These are phyloP conservation scores for Theileria orientalis DNA, from an alignment of 169 alveolate genomes.

Conservation along the genomic window DNA sequence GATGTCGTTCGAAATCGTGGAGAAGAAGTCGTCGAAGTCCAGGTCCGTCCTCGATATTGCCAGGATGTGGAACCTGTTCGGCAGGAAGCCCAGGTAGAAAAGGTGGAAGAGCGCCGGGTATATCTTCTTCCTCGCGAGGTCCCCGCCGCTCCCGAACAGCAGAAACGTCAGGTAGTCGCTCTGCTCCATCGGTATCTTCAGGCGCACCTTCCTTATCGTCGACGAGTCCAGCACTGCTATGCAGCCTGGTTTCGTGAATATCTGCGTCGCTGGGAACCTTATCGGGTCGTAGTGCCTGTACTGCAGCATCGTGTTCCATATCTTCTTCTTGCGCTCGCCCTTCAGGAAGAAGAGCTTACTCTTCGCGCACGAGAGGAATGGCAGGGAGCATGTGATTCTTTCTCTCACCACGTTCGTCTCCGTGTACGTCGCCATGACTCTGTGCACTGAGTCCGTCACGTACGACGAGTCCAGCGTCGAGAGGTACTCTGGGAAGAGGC, in stretches of 20 bases:
- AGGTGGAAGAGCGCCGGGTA: constrained; percentile 66
- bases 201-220: constrained; percentile 41
- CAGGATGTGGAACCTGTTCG: constrained; percentile 49
- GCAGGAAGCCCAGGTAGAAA: constrained; percentile 62
- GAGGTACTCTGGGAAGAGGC: constrained; percentile 64
- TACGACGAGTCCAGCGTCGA: constrained; percentile 48
- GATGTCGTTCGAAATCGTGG: constrained; percentile 50
- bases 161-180: constrained; percentile 53
- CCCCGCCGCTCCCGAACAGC: constrained; percentile 62
- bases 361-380: constrained; percentile 58
- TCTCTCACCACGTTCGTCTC: constrained; percentile 58
- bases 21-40: constrained; percentile 60
- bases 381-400: constrained; percentile 48
- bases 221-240: constrained; percentile 63
- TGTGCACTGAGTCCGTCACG: constrained; percentile 44
- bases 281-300: constrained; percentile 64
- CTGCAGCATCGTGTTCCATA: constrained; percentile 66
- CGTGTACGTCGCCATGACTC: constrained; percentile 61
- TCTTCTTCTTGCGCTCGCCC: constrained; percentile 66
- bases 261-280: constrained; percentile 65
- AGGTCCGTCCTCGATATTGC: constrained; percentile 42
- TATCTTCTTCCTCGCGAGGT: constrained; percentile 48
- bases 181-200: constrained; percentile 39
- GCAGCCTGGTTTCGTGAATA: constrained; percentile 67
- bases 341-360: constrained; percentile 60